Conservation (phyloP, 2,329 filamentous ascomycete genomes). For the Ophiostoma fasciatum region DNA sequence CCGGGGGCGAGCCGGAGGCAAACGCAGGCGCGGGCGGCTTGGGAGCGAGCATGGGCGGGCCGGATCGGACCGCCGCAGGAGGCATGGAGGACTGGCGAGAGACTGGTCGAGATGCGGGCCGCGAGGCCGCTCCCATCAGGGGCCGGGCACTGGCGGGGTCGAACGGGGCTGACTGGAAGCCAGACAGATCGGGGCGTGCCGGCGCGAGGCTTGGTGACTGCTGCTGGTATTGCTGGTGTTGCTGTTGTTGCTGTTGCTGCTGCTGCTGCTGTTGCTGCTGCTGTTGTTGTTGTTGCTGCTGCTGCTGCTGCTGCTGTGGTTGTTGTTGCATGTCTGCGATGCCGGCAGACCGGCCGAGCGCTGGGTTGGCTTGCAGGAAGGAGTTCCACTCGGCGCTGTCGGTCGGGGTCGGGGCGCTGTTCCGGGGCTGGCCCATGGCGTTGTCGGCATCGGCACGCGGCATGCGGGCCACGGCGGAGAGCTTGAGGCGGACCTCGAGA, state of each 20-base stretch:
- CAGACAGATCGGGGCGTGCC: constrained; percentile 8
- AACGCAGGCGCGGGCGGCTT: background rate
- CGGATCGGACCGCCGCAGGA: constrained; percentile 1
- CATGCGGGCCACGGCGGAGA: constrained; percentile 59
- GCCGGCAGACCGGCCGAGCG: constrained; percentile 25
- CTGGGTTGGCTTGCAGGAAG: constrained; percentile 58
- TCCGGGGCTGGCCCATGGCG: constrained; percentile 11
- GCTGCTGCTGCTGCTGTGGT: no score
- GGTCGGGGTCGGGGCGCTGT: constrained; percentile 32
- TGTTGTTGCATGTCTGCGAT: constrained; percentile 17
- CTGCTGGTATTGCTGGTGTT: no score
- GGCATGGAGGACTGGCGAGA: constrained; percentile 10
- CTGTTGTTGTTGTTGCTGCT: no score
- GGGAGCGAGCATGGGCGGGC: background rate
- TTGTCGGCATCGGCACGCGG: constrained; percentile 17
- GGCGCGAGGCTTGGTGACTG: constrained; percentile 22
- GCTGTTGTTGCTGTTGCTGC: no score
- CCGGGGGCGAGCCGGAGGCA: constrained; percentile 3
- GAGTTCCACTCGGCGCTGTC: constrained; percentile 67
- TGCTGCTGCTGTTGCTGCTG: no score
- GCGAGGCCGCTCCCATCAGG: background rate
- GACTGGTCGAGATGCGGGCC: constrained; percentile 5
- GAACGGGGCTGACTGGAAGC: constrained; percentile 5
- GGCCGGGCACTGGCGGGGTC: constrained; percentile 1
- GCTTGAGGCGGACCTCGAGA: constrained; percentile 78